Evolutionary conservation across 2,329 filamentous ascomycete genomes (phyloP), one percentile per base, ranked within the genome.

Genomic region (Metarhizium album): DNA sequence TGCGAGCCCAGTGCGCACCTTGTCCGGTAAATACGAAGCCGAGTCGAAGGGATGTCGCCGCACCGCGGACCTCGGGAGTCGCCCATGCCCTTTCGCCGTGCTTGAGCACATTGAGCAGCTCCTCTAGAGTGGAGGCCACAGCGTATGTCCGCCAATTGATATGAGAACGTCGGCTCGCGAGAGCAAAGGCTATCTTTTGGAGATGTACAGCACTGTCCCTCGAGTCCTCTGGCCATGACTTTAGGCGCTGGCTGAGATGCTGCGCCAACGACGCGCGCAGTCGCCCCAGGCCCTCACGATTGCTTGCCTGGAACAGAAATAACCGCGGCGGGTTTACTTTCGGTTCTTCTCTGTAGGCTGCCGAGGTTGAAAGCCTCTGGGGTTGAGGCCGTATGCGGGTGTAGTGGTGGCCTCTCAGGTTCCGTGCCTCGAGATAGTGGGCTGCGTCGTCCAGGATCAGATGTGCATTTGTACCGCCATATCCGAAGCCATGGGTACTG

Each of bases 161-260:
- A 22, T 70, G 62, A 1, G 72, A 71, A 29, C 73, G 64, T 14
- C 72, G 64, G 55, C 74, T 67, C 13, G 70, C 68, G 1, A 76
- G 59, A 0, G 74, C 76, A 54, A 76, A 76, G 4, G 73, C 71
- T 20, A 76, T 57, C 53, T 76, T 69, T 9, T 65, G 63, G 55
- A 75, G 69, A 11, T 77, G 59, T 14, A n/a, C 40, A 13, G 6
- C 40, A 20, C 40, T 5, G 7, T 29, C 37, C 14, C 38, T 42
- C 4, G 42, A 23, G 3, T 16, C 29, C 2, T 47, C 6, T 7
- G 35, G 16, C 40, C 40, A 42, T 13, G 22, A 42, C 16, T 13
- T 18, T 6, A 42, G 40, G 22, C 20, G 40, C 18, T 20, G 40
- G 6, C 22, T n/a, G 40, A 42, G 40, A 42, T 42, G 40, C 7